phyloP scores from a whole-genome alignment of 257 asterid genomes.

The Solanum clarkiae region DNA sequence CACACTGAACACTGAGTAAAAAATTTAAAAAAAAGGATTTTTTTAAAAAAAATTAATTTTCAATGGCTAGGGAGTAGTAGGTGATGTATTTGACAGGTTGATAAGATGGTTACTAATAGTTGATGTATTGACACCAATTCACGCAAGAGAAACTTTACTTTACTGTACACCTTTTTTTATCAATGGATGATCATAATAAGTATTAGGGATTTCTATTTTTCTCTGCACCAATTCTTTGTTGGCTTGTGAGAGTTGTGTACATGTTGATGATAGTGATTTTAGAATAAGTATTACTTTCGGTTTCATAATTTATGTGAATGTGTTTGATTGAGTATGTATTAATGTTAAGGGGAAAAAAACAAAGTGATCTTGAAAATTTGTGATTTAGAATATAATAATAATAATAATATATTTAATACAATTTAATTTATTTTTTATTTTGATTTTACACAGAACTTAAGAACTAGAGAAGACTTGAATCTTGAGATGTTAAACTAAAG shows the following conservation, averaged over 20 bases:
- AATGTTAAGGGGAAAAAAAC: background rate
- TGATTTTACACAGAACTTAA: no score
- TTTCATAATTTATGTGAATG: background rate
- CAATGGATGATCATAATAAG: background rate
- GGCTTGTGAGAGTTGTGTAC: background rate
- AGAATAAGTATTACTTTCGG: background rate
- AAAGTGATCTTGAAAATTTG: fast-evolving
- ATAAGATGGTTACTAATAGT: constrained; percentile 45
- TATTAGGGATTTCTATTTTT: background rate
- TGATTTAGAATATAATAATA: no score
- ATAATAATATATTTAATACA: no score
- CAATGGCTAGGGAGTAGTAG: background rate
- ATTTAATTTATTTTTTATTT: no score
- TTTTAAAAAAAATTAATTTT: background rate
- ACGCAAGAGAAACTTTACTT: constrained; percentile 33
- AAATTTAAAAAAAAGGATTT: background rate
- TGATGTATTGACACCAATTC: constrained; percentile 43
- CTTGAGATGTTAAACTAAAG: fast-evolving
- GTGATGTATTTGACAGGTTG: constrained; percentile 11
- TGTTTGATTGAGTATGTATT: background rate
- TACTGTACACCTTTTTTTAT: background rate
- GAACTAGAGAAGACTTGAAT: background rate
- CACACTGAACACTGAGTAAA: no score
- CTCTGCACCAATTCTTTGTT: background rate
- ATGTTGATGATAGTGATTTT: background rate